Conservation (phyloP, 768 basidiomycete species). For the Lentinula sp. region DNA sequence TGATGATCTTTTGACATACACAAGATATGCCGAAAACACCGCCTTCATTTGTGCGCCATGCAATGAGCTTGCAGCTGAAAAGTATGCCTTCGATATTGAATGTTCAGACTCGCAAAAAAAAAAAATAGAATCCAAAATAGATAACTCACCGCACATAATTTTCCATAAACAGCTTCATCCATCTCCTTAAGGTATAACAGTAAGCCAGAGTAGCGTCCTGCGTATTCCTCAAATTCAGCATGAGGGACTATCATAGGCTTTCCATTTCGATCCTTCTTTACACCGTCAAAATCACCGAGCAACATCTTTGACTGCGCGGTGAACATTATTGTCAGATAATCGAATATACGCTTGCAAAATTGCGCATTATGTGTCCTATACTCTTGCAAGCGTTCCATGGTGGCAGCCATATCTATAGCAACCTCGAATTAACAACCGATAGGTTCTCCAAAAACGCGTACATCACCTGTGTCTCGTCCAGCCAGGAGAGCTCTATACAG, state of each 20-base stretch:
- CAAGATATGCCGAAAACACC: slow-evolving; percentile 53
- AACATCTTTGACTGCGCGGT: slow-evolving; percentile 78
- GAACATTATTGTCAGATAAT: slow-evolving; percentile 89
- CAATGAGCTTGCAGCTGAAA: slow-evolving; percentile 77
- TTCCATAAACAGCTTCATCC: slow-evolving; percentile 85
- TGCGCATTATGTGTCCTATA: slow-evolving; percentile 86
- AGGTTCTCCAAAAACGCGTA: neutral
- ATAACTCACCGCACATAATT: slow-evolving; percentile 76
- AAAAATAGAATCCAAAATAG: neutral
- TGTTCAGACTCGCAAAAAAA: slow-evolving; percentile 2
- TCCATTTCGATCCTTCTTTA: slow-evolving; percentile 37
- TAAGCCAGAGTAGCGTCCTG: slow-evolving; percentile 84
- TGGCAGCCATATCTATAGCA: slow-evolving; percentile 90
- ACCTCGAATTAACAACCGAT: neutral
- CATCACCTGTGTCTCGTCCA: slow-evolving; percentile 77
- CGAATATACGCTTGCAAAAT: slow-evolving; percentile 88
- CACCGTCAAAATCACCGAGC: slow-evolving; percentile 55
- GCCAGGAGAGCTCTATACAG: slow-evolving; percentile 95
- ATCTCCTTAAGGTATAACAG: slow-evolving; percentile 95
- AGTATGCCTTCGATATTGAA: slow-evolving; percentile 67
- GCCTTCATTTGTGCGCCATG: slow-evolving; percentile 79
- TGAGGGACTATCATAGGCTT: slow-evolving; percentile 55
- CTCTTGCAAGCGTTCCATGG: slow-evolving; percentile 88
- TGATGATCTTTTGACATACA: slow-evolving; percentile 54
- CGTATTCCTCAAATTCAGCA: slow-evolving; percentile 69